These are phyloP conservation scores for Rhynchosporium graminicola DNA, from an alignment of 2,329 filamentous ascomycete genomes.

Conservation along the genomic window DNA sequence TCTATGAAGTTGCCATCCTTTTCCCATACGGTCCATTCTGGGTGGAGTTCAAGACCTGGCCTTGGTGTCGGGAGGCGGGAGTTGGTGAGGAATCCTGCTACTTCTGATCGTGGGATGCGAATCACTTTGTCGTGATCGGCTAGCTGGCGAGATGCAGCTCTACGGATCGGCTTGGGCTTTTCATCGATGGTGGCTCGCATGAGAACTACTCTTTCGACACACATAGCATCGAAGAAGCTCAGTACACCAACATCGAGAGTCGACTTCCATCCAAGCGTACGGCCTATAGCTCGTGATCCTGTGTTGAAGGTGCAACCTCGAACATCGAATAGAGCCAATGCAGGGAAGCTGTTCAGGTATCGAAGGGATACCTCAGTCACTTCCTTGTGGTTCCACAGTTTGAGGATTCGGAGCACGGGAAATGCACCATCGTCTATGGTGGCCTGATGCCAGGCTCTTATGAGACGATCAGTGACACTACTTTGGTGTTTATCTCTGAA, in stretches of 20 bases:
- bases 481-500: constrained; percentile 1
- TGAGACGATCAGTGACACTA: constrained; percentile 34
- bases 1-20: neutral
- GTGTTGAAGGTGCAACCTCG: constrained; percentile 31
- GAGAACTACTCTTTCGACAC: constrained; percentile 26
- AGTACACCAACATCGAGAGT: constrained; percentile 24
- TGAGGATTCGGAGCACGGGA: constrained; percentile 38
- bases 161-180: constrained; percentile 16
- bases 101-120: constrained; percentile 26
- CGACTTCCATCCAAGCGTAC: constrained; percentile 32
- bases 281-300: constrained; percentile 17
- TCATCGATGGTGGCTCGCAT: constrained; percentile 20
- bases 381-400: constrained; percentile 36
- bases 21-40: neutral
- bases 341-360: constrained; percentile 39
- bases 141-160: constrained; percentile 22
- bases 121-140: constrained; percentile 25
- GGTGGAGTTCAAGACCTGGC: neutral
- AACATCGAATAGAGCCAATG: constrained; percentile 38
- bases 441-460: constrained; percentile 39
- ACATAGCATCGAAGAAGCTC: constrained; percentile 31
- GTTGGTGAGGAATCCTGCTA: constrained; percentile 25
- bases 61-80: constrained; percentile 3
- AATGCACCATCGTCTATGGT: constrained; percentile 36
- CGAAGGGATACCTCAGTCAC: constrained; percentile 37